phyloP scores from a whole-genome alignment of 257 asterid species.

The Fraxinus quadrangulata region DNA sequence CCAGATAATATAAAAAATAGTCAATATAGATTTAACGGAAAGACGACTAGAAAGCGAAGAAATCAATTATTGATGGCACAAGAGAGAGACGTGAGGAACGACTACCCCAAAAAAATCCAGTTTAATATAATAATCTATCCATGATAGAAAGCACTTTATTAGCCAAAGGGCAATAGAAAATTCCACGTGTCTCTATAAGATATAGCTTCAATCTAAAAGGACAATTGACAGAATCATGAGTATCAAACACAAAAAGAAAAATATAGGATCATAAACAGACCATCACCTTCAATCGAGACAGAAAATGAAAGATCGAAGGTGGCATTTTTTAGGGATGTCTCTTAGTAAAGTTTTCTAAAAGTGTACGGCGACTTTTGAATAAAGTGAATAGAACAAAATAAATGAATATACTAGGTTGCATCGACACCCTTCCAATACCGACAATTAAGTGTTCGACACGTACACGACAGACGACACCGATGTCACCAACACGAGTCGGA shows the following conservation, averaged over 20 bases:
- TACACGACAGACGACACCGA: too few species aligned
- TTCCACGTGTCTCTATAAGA: not conserved
- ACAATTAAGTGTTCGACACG: too few species aligned
- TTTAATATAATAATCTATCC: not conserved
- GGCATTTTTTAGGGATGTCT: not conserved
- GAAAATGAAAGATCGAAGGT: not conserved
- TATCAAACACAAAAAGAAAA: not conserved
- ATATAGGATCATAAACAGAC: not conserved
- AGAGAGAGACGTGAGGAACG: not conserved
- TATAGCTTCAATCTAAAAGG: not conserved
- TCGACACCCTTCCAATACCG: too few species aligned
- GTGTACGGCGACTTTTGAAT: not conserved
- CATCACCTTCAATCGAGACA: not conserved
- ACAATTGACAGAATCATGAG: not conserved
- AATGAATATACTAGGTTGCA: not conserved
- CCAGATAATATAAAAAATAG: constrained; percentile 30
- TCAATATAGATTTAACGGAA: constrained; percentile 20
- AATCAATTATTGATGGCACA: not conserved
- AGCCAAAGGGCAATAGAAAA: constrained; percentile 16
- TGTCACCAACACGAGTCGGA: too few species aligned
- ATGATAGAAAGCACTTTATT: not conserved
- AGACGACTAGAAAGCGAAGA: constrained; percentile 8
- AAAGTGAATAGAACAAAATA: not conserved
- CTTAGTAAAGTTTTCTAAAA: not conserved
- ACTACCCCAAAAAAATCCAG: not conserved